Conservation (phyloP, 2,329 filamentous ascomycete genomes). For the Plenodomus biglobosus region DNA sequence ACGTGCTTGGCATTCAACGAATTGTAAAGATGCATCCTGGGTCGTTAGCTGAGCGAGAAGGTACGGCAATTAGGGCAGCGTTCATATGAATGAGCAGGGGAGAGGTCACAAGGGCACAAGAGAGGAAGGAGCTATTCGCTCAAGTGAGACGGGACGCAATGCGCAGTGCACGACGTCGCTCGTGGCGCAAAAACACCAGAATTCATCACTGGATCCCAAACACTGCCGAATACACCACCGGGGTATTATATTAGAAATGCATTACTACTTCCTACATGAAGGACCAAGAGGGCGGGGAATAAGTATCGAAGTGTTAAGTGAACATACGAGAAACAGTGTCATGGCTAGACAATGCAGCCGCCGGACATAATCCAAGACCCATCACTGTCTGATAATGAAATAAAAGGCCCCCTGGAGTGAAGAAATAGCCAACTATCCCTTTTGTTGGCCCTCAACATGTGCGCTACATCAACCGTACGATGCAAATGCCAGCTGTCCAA, state of each 20-base stretch:
- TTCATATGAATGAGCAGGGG: no score
- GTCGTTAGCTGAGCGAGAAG: background rate
- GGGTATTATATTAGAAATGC: conserved; percentile 43
- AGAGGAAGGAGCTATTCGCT: background rate
- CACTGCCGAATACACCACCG: conserved; percentile 15
- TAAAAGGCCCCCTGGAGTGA: conserved; percentile 32
- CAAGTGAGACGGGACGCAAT: background rate
- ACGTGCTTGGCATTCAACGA: background rate
- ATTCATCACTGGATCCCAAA: background rate
- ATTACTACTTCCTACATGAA: conserved; percentile 47
- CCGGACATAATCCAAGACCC: conserved; percentile 23
- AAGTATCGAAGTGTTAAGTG: conserved; percentile 46
- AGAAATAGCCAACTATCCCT: conserved; percentile 32
- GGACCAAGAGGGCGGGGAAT: conserved; percentile 44
- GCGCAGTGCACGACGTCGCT: background rate
- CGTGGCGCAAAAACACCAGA: background rate
- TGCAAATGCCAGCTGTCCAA: conserved; percentile 38
- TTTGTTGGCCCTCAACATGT: conserved; percentile 23
- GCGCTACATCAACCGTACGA: conserved; percentile 33
- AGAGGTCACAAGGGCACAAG: background rate
- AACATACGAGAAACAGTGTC: conserved; percentile 45
- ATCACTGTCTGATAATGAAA: conserved; percentile 30
- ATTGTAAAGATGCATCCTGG: background rate
- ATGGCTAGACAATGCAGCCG: conserved; percentile 34
- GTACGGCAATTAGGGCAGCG: background rate